A percentile compares a stretch with the other conserved stretches of the same genome.
These are phyloP conservation scores for Gossypium australe DNA, from an alignment of 345 rosid genomes.

Conservation along the genomic window DNA sequence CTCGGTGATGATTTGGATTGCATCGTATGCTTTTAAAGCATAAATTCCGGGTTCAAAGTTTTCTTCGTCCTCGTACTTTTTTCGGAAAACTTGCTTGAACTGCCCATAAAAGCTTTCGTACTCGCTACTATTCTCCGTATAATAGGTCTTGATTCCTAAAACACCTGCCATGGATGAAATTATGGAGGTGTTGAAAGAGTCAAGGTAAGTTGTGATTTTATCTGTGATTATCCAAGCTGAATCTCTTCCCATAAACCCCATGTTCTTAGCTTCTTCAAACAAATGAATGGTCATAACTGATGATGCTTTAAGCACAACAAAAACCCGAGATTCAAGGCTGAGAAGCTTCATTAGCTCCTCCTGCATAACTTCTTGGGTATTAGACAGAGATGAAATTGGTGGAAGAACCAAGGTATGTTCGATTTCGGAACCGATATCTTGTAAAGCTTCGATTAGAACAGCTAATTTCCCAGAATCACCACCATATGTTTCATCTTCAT, in stretches of 20 bases:
- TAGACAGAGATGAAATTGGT: constrained; percentile 21
- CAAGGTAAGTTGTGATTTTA: constrained; percentile 25
- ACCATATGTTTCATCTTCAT: constrained; percentile 32
- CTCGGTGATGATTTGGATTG: constrained; percentile 18
- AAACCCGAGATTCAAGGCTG: constrained; percentile 27
- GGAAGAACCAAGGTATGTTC: constrained; percentile 38
- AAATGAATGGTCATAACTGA: constrained; percentile 23
- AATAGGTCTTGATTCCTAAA: constrained; percentile 34
- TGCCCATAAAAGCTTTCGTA: constrained; percentile 14
- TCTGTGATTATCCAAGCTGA: constrained; percentile 43
- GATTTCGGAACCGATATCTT: constrained; percentile 24
- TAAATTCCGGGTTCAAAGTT: constrained; percentile 29
- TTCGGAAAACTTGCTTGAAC: constrained; percentile 19
- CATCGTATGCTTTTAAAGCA: constrained; percentile 37
- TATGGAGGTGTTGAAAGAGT: constrained; percentile 31
- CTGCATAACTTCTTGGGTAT: constrained; percentile 18
- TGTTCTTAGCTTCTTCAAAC: constrained; percentile 36
- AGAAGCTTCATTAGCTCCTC: constrained; percentile 24
- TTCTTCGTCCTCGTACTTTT: constrained; percentile 23
- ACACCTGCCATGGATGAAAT: constrained; percentile 42
- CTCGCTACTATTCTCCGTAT: neutral
- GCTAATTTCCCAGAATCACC: constrained; percentile 23
- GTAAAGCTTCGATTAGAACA: constrained; percentile 28
- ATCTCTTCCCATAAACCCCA: constrained; percentile 34
- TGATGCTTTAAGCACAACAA: constrained; percentile 41